Base-by-base conservation (phyloP, 345 rosid genomes). In the Gossypium sturtianum region DNA sequence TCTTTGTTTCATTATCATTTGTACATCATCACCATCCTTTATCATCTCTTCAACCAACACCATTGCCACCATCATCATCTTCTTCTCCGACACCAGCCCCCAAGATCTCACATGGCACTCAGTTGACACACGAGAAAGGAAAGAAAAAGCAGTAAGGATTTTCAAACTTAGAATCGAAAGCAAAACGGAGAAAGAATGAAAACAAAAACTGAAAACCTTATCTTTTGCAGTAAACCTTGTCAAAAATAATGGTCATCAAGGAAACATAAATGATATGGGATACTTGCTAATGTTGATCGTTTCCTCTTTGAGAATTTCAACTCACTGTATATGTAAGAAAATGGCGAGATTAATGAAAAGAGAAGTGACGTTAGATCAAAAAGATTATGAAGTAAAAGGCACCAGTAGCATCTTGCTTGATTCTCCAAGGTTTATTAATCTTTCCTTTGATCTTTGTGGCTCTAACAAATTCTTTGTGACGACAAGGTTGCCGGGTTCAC, bases 251-350 rank as follows among this genome's bases (percentile, higher is more conserved):
- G 44, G 2, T 62, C 48, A 4, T 4, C 76, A 62, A 44, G 25
- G 10, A 29, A 68, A 19, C n/a, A 25, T 41, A 66, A 74, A 67
- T 19, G 56, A 62, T 4, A 29, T 4, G 5, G 38, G 54, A 51
- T 71, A 60, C 88, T 92, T 54, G 83, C 87, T 0, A 97, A 94
- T 51, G 74, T 94, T 16, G 98, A 94, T 73, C 88, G 85, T 17
- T 94, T 92, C 79, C 89, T 92, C 41, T 84, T 80, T 19, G 93
- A 92, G 80, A 94, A 94, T 79, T 92, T 92, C 81, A 86, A 71
- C 61, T 91, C 98, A 15, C 89, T 94, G 48, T 94, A 87, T 66
- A 65, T 89, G 44, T 59, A 74, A 3, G 91, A 89, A 9, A 87
- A 78, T 0, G 84, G 73, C 48, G 74, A 73, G 76, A 61, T 71